A percentile compares a stretch with the other conserved stretches of the same genome.
phyloP scores from a whole-genome alignment of 139 green algal genomes.

The Klebsormidium nitens region DNA sequence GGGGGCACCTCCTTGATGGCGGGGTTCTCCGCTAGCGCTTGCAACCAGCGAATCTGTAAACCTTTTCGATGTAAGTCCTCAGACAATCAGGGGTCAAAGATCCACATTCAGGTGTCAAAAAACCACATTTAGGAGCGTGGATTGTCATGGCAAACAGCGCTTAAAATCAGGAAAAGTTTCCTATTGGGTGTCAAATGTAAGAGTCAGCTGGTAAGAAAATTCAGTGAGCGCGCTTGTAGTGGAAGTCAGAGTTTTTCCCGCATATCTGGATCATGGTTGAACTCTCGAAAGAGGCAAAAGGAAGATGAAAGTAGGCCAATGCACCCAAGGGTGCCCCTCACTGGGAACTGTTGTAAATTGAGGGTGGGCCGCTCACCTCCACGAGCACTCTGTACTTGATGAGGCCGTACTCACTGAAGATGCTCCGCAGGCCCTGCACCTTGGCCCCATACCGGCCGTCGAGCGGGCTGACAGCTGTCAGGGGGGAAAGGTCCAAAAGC shows the following conservation, averaged over 20 bases:
- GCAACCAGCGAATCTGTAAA: slow-evolving; percentile 79
- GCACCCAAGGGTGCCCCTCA: too few species aligned
- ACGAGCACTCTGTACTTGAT: slow-evolving; percentile 91
- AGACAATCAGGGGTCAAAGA: background rate
- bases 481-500: slow-evolving; percentile 23
- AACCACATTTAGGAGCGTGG: background rate
- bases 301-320: too few species aligned
- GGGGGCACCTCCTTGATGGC: slow-evolving; percentile 76
- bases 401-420: slow-evolving; percentile 95
- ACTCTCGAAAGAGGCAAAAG: too few species aligned
- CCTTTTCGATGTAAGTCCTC: background rate
- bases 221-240: background rate
- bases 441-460: slow-evolving; percentile 69
- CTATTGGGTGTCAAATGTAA: background rate
- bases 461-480: slow-evolving; percentile 45
- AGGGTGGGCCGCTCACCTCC: slow-evolving; percentile 50
- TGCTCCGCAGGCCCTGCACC: slow-evolving; percentile 62
- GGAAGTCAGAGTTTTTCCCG: too few species aligned
- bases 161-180: background rate
- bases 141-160: background rate
- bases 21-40: slow-evolving; percentile 71
- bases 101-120: background rate
- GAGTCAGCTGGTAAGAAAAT: background rate
- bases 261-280: too few species aligned
- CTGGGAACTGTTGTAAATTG: too few species aligned